Evolutionary conservation across 164 flowering plant genomes (phyloP).

Genomic region (Vitis amurensis): DNA sequence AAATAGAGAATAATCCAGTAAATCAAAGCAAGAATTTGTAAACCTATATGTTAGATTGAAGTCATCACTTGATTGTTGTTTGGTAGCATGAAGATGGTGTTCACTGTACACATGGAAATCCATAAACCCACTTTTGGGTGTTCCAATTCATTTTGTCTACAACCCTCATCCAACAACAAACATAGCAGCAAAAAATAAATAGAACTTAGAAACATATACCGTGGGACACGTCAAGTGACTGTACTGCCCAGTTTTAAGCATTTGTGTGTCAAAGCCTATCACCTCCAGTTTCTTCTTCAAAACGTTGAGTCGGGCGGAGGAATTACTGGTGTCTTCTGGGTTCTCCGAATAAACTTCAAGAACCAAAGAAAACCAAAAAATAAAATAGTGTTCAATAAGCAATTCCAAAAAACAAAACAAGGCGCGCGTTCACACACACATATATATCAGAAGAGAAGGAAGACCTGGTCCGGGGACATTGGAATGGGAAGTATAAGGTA

Average conservation of each 20-base stretch:
- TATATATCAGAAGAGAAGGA: neutral
- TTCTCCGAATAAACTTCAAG: slow-evolving; percentile 23
- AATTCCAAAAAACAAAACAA: neutral
- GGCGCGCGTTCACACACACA: neutral
- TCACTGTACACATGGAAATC: too few relatives aligned
- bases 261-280: slow-evolving; percentile 31
- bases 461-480: slow-evolving; percentile 18
- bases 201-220: slow-evolving; percentile 25
- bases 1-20: too few relatives aligned
- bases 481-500: slow-evolving; percentile 13
- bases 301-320: slow-evolving; percentile 8
- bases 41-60: too few relatives aligned
- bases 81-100: too few relatives aligned
- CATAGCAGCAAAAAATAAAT: too few relatives aligned
- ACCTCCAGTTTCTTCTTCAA: slow-evolving; percentile 38
- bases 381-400: neutral
- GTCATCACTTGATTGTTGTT: too few relatives aligned
- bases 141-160: too few relatives aligned
- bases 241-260: slow-evolving; percentile 38
- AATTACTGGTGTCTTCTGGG: slow-evolving; percentile 8
- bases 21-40: too few relatives aligned
- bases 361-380: neutral
- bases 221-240: slow-evolving; percentile 43
- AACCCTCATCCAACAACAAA: too few relatives aligned
- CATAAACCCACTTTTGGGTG: too few relatives aligned